Base-by-base conservation (phyloP, 164 flowering plant species). In the Vitis labrusca region DNA sequence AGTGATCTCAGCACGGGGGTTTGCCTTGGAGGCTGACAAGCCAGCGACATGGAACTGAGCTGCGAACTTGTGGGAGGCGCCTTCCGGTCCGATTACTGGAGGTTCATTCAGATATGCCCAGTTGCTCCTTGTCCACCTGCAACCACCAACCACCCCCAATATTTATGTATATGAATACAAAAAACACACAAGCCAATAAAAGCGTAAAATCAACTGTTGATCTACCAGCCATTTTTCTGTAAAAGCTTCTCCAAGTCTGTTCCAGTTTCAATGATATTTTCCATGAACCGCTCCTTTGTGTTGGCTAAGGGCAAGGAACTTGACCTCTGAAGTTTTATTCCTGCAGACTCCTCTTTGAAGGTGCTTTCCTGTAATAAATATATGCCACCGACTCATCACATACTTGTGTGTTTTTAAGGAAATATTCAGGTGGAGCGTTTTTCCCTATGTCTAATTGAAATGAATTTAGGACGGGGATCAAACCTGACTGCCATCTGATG, bases 51-150 rank as follows among this genome's bases (percentile, higher is more conserved):
- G 89, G 69, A 78, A 77, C 78, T 84, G 90, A 10, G 89, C 13
- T 8, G 71, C 77, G 64, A 85, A 86, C 50, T 61, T 78, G 80
- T 79, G 71, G 61, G 81, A 37, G 48, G 80, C 63, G 12, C 83
- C 84, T 65, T 84, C 85, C 58, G 80, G 47, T 50, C 64, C 82
- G 10, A 78, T 68, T 37, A 86, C 88, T 3, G 94, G 96, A 19
- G 91, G 89, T 56, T 88, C 89, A 44, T 85, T 85, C 55, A 84
- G 74, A 70, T 79, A 81, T 37, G 98, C 98, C 85, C 79, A 91
- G 71, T 74, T 86, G 86, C 93, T 89, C 67, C 88, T 81, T 0
- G 83, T 85, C 98, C 98, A 93, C 98, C 97, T 93, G 84, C 64
- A 75, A 57, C 17, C 19, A 64, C 13, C 15, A 9, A 62, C 32